Conservation (phyloP, 2,329 filamentous ascomycete genomes). For the Xylariales sp. region DNA sequence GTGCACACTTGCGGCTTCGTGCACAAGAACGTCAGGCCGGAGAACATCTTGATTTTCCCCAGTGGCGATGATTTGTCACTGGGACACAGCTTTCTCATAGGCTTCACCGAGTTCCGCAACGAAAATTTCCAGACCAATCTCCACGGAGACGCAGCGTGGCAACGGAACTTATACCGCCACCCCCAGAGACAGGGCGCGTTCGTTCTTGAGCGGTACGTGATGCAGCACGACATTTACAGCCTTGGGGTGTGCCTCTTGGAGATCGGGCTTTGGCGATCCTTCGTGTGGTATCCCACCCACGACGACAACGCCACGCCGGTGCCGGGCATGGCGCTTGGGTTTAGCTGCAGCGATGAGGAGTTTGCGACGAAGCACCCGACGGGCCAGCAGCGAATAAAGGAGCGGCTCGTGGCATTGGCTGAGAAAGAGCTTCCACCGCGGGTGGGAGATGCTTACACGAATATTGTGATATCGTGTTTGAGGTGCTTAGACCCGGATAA, state of each 20-base stretch:
- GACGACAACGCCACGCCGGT: conserved; percentile 2
- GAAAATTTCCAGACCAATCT: conserved; percentile 26
- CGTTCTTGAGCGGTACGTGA: conserved; percentile 36
- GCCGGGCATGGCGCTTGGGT: conserved; percentile 15
- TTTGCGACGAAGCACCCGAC: conserved; percentile 6
- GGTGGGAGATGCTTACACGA: conserved; percentile 25
- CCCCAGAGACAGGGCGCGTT: conserved; percentile 32
- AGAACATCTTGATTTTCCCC: conserved; percentile 28
- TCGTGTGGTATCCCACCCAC: conserved; percentile 33
- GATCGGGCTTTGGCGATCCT: conserved; percentile 57
- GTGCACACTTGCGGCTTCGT: conserved; percentile 29
- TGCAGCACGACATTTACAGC: conserved; percentile 63
- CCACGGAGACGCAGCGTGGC: conserved; percentile 33
- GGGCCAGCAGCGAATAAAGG: conserved; percentile 13
- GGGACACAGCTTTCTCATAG: conserved; percentile 27
- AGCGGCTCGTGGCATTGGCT: conserved; percentile 20
- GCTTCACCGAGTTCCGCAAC: conserved; percentile 36
- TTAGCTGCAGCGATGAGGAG: conserved; percentile 22
- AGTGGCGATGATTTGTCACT: not conserved
- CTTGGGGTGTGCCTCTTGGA: conserved; percentile 63
- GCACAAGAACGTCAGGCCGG: conserved; percentile 30
- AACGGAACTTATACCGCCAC: conserved; percentile 41
- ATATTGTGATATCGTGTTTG: conserved; percentile 18
- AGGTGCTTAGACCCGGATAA: conserved; percentile 23
- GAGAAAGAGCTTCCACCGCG: conserved; percentile 16